Conservation (phyloP, 306 rosid genomes). For the Lagenaria siceraria region DNA sequence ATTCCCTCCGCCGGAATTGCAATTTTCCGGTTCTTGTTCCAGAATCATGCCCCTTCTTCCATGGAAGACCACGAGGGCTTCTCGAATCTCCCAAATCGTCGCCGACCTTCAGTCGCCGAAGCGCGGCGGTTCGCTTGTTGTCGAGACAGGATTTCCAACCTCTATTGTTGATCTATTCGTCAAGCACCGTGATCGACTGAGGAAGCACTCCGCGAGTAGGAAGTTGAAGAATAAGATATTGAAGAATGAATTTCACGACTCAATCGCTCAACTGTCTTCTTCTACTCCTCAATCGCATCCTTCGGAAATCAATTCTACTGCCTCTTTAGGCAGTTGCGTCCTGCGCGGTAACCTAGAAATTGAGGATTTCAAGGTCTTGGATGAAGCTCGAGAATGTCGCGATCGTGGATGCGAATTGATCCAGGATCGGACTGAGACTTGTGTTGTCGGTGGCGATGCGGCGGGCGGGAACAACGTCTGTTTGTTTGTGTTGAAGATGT, state of each 20-base stretch:
- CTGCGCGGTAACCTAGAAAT: neutral
- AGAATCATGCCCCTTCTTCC: conserved; percentile 64
- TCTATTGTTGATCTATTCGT: conserved; percentile 79
- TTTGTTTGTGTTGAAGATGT: conserved; percentile 15
- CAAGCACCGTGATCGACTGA: conserved; percentile 49
- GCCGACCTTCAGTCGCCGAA: conserved; percentile 73
- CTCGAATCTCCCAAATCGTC: conserved; percentile 57
- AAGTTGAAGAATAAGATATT: conserved; percentile 10
- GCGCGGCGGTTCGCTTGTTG: conserved; percentile 61
- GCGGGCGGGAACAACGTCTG: neutral
- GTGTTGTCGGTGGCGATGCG: neutral
- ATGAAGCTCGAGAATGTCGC: neutral
- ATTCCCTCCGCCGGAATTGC: neutral
- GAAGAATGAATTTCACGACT: conserved; percentile 9
- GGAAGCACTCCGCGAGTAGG: conserved; percentile 12
- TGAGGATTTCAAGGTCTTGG: neutral
- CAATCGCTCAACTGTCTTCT: neutral
- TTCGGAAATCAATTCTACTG: neutral
- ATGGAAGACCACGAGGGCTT: conserved; percentile 49
- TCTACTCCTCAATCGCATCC: neutral
- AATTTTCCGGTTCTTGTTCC: neutral
- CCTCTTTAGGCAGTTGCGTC: neutral
- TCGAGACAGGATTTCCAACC: conserved; percentile 83
- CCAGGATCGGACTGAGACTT: neutral
- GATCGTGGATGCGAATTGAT: neutral